Base-by-base conservation (phyloP, 768 basidiomycete species). In the Termitomyces sp. region DNA sequence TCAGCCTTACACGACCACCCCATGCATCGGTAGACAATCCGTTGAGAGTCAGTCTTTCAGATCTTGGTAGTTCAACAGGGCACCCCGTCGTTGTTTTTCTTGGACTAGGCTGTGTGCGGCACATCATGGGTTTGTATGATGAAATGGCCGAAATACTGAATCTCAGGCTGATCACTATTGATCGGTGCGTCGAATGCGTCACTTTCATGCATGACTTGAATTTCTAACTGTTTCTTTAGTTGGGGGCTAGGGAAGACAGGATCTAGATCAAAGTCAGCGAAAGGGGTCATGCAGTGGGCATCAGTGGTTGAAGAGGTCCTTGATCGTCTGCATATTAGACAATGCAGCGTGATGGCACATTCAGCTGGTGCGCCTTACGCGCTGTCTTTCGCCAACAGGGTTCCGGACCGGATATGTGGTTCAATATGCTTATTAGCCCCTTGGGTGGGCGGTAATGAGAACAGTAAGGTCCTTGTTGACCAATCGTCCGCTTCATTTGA, bases 281-380 rank as follows among this genome's bases (percentile, higher is more conserved):
- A 88, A 60, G 93, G 92, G 12, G 86, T 97, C 55, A 80, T 87
- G 58, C 89, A 93, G 64, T 99, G 96, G 96, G 86, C 93, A 9
- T 78, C 78, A 4, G 87, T 93, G 1, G 92, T 98, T 2, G 90
- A 93, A 63, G 92, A 95, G 70, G 87, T 98, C 6, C 82, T 94
- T 37, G 92, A 96, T 62, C 72, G 83, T 54, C 74, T 97, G 47
- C 78, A 80, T 21, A 85, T 98, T 44, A 77, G 80, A 24, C 78
- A 85, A 65, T 96, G 90, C 66, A 90, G 91, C 63, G 76, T 99
- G 37, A 84, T 98, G 80, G 96, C 94, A 6, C 96, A 98, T 71
- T 94, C 92, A 19, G 96, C 96, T 10, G 96, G 96, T 19, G 88
- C 92, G 11, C 96, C 96, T 0, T 98, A 96, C 68, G 94, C 95